Evolutionary conservation across 23 red algal species (phyloP), one percentile per base, ranked within the genome.

Genomic region (Cyanidiococcus yangmingshanensis): DNA sequence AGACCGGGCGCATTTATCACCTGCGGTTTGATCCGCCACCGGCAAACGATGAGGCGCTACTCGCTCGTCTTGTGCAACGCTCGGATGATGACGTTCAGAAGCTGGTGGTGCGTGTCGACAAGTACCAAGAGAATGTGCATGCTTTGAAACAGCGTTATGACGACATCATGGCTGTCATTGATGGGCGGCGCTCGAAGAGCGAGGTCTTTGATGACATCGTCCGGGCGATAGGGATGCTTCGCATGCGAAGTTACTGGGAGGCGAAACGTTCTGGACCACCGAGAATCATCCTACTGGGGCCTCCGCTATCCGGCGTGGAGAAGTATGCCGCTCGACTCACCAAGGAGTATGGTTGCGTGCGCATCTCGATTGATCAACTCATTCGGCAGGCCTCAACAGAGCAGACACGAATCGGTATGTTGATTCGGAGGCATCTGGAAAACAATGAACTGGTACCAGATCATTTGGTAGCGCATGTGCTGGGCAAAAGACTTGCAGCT

Each of bases 31-130:
- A 78, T 39, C 94, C 94, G 7, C 94, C 94, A 7, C 74, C 83
- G 1, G 76, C 80, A 30, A 76, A 59, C 16, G 80, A 98, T 57
- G 59, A 85, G 29, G 75, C 39, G 1, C 36, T 81, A 2, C 1
- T 39, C 0, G 80, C 68, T 21, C 84, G 94, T 29, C 82, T 91
- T 37, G 77, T 87, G 18, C 88, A 89, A 35, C 89, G 94, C 25
- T 85, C 78, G 0, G 94, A 98, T 68, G 94, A 98, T 58, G 89
- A 88, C 2, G 88, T 86, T 79, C 87, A 98, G 58, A 98, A 88
- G 74, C 87, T 87, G 38, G 54, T 58, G 50, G 82, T 82, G 68
- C 41, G 90, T 1, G 57, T 95, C 1, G 75, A 85, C 27, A 80
- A 75, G 26, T 98, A 86, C 75, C 79, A 91, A 33, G 80, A 76